These are phyloP conservation scores for Xylaria sp. DNA, from an alignment of 2,329 filamentous ascomycete genomes.

Conservation along the genomic window DNA sequence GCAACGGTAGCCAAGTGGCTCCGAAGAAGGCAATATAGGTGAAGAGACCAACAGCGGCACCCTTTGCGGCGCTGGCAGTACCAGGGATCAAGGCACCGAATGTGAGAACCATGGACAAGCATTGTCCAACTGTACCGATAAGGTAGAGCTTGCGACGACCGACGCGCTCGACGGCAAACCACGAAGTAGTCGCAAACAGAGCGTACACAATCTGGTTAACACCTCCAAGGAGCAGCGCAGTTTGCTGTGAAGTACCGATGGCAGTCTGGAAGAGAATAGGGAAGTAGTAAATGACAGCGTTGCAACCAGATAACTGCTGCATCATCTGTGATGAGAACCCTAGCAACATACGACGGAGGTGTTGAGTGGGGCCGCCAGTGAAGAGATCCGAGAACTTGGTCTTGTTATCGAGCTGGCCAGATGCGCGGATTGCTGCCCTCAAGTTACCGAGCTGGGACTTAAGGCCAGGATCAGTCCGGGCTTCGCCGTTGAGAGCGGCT, in stretches of 20 bases:
- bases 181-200: conserved; percentile 50
- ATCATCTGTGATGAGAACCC: conserved; percentile 69
- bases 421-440: conserved; percentile 47
- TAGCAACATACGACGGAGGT: conserved; percentile 70
- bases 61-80: conserved; percentile 68
- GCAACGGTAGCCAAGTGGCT: conserved; percentile 71
- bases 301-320: conserved; percentile 69
- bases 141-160: conserved; percentile 60
- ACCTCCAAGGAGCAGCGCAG: conserved; percentile 59
- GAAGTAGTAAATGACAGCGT: conserved; percentile 68
- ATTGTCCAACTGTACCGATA: conserved; percentile 59
- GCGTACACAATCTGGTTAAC: conserved; percentile 50
- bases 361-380: conserved; percentile 70
- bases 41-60: conserved; percentile 74
- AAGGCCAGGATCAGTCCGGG: conserved; percentile 55
- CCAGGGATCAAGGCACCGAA: conserved; percentile 74
- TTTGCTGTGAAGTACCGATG: conserved; percentile 55
- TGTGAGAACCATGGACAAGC: conserved; percentile 66
- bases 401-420: conserved; percentile 47
- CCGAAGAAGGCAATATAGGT: conserved; percentile 76
- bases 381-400: conserved; percentile 58
- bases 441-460: conserved; percentile 60
- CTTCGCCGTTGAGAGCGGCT: conserved; percentile 64
- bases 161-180: conserved; percentile 59
- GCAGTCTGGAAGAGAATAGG: conserved; percentile 64